Base-by-base conservation (phyloP, 1,284 basidiomycete species). In the Takashimella tepidaria region DNA sequence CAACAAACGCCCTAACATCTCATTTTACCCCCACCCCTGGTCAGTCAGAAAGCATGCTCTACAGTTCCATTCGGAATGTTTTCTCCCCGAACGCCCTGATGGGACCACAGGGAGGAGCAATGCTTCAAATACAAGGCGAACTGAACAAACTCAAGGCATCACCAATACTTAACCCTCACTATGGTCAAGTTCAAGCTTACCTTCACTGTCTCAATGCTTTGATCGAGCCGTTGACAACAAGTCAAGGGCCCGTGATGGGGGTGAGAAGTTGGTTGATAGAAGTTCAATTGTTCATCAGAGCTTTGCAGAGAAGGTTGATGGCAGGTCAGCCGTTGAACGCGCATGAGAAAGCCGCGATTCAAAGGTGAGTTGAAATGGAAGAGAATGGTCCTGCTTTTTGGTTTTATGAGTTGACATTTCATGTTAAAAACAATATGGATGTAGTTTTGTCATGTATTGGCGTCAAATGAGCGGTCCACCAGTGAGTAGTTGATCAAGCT, bases 361-460 rank as follows among this genome's bases (percentile, higher is more conserved):
- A 66, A 16, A 54, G 40, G 5, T n/a, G n/a, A n/a, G n/a, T n/a
- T n/a, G n/a, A n/a, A n/a, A n/a, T n/a, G n/a, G n/a, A n/a, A n/a
- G n/a, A n/a, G n/a, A n/a, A n/a, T n/a, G n/a, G n/a, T n/a, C n/a
- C n/a, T n/a, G n/a, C n/a, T n/a, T n/a, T n/a, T n/a, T n/a, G n/a
- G n/a, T n/a, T n/a, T n/a, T n/a, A n/a, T n/a, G n/a, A n/a, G n/a
- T n/a, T n/a, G n/a, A n/a, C n/a, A n/a, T n/a, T n/a, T n/a, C n/a
- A n/a, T n/a, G n/a, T n/a, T n/a, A n/a, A n/a, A n/a, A n/a, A n/a
- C n/a, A n/a, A n/a, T n/a, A n/a, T n/a, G n/a, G n/a, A n/a, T n/a
- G n/a, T n/a, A n/a, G n/a, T n/a, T 70, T 70, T 44, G 56, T 61
- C 2, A 47, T 47, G 11, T 68, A 68, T 47, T 70, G 68, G 68